Evolutionary conservation across 1,284 basidiomycete genomes (phyloP).

Genomic region (Malassezia cuniculi): DNA sequence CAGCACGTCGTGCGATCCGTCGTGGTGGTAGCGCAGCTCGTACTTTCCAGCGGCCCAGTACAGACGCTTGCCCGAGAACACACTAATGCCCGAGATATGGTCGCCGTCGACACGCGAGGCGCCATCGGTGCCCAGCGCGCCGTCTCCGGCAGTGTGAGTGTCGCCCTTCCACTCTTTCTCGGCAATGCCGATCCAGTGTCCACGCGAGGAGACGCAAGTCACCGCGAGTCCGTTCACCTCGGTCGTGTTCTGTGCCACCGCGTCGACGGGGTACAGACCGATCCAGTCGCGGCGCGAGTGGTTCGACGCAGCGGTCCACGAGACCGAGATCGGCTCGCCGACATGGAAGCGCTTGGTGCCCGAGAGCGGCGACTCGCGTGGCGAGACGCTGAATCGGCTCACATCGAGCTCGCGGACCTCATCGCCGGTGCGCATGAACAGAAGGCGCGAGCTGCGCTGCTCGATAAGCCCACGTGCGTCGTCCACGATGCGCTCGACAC

Average conservation of each 20-base stretch:
- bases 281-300: slow-evolving; percentile 97
- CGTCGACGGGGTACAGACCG: slow-evolving; percentile 57
- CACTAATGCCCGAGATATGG: slow-evolving; percentile 8
- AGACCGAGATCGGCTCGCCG: slow-evolving; percentile 72
- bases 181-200: slow-evolving; percentile 83
- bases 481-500: slow-evolving; percentile 52
- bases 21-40: slow-evolving; percentile 56
- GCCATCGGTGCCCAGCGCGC: slow-evolving; percentile 8
- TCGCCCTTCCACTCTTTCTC: slow-evolving; percentile 88
- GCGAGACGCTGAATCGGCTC: slow-evolving; percentile 18
- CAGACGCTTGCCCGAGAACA: slow-evolving; percentile 49
- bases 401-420: slow-evolving; percentile 24
- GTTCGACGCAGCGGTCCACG: slow-evolving; percentile 71
- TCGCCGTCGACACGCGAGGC: slow-evolving; percentile 2
- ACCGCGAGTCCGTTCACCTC: slow-evolving; percentile 16
- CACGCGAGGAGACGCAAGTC: slow-evolving; percentile 72
- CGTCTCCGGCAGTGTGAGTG: slow-evolving; percentile 41
- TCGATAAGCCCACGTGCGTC: slow-evolving; percentile 84
- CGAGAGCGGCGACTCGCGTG: not conserved
- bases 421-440: slow-evolving; percentile 28
- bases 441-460: slow-evolving; percentile 63
- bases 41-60: slow-evolving; percentile 78
- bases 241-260: slow-evolving; percentile 4
- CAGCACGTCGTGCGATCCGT: slow-evolving; percentile 85
- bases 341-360: slow-evolving; percentile 57